Conservation (phyloP, 768 basidiomycete genomes). For the Lactarius hengduanensis region DNA sequence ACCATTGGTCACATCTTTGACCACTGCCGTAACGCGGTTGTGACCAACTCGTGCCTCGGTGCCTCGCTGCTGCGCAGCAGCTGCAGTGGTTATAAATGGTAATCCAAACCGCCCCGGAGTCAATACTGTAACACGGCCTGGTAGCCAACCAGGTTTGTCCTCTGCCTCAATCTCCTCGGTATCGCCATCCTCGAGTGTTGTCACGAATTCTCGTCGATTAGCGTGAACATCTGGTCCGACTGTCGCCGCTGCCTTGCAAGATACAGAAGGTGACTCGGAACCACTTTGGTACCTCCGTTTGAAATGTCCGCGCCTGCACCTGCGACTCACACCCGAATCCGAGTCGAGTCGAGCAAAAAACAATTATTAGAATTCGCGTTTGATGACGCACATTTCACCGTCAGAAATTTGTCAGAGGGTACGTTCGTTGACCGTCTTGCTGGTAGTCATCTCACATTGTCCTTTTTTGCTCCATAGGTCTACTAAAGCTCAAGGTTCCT, state of each 20-base stretch:
- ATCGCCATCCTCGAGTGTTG: too few relatives aligned
- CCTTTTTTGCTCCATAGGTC: neutral
- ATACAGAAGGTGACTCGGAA: neutral
- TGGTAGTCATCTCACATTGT: neutral
- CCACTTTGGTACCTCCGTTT: neutral
- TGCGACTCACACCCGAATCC: neutral
- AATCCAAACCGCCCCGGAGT: neutral
- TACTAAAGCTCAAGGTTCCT: slow-evolving; percentile 35
- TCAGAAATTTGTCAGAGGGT: slow-evolving; percentile 32
- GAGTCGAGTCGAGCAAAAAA: neutral
- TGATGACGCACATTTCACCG: neutral
- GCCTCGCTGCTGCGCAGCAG: too few relatives aligned
- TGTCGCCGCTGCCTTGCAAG: neutral
- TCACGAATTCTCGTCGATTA: neutral
- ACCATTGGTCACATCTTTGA: neutral
- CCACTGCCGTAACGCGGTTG: neutral
- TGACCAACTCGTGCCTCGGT: neutral
- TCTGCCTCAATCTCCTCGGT: neutral
- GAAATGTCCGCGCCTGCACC: slow-evolving; percentile 1
- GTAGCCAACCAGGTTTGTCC: too few relatives aligned
- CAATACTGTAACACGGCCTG: too few relatives aligned
- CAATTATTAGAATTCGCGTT: slow-evolving; percentile 2
- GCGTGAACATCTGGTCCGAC: neutral
- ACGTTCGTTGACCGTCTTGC: neutral
- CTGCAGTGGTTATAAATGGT: neutral